Conservation (phyloP, 805 yeast species). For the Diddensiella caesifluorescens region DNA sequence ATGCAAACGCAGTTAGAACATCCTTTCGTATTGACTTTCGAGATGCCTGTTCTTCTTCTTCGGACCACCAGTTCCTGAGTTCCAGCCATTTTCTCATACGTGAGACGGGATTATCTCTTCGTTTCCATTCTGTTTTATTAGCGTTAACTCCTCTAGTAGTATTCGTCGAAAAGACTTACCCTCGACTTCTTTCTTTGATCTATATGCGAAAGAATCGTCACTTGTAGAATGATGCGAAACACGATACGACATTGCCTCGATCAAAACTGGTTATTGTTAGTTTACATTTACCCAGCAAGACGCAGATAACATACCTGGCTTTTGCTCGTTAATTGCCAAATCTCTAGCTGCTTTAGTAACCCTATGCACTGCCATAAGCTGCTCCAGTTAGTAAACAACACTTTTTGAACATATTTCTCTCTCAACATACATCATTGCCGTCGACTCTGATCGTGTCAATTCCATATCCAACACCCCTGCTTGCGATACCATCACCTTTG, state of each 20-base stretch:
- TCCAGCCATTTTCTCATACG: constrained; percentile 33
- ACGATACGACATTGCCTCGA: constrained; percentile 35
- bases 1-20: constrained; percentile 25
- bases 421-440: constrained; percentile 28
- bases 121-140: constrained; percentile 27
- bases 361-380: constrained; percentile 27
- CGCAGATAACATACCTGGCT: constrained; percentile 17
- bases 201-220: constrained; percentile 34
- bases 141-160: background rate
- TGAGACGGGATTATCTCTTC: constrained; percentile 31
- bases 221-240: constrained; percentile 35
- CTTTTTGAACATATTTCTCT: background rate
- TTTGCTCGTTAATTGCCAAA: constrained; percentile 23
- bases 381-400: background rate
- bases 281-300: background rate
- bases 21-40: constrained; percentile 23
- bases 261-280: constrained; percentile 19
- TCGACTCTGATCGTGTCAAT: constrained; percentile 34
- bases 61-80: constrained; percentile 28
- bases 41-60: constrained; percentile 25
- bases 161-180: constrained; percentile 1
- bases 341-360: constrained; percentile 27
- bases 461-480: constrained; percentile 33
- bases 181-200: constrained; percentile 31
- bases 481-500: constrained; percentile 34